Evolutionary conservation across 768 basidiomycete species (phyloP), one percentile per base, ranked within the genome.

Genomic region (Galerina sulciceps): DNA sequence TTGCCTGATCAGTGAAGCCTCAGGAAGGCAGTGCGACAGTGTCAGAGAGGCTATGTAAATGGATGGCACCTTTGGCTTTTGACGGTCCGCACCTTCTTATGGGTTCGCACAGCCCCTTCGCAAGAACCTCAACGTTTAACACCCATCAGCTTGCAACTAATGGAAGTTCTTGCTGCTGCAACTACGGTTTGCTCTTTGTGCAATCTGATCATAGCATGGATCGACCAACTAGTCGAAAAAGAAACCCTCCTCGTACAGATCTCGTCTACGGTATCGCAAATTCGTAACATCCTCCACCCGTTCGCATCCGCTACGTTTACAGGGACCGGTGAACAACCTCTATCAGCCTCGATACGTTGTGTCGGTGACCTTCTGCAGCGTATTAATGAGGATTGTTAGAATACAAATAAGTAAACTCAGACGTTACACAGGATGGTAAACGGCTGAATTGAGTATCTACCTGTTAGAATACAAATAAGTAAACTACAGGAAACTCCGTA

Each of bases 161-260:
- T 58, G 57, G 57, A 51, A n/a, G 49, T 58, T 10, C 34, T 58
- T 18, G 18, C 57, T 22, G 40, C 43, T 34, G 57, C 57, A 13
- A 37, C 50, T 13, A 58, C 57, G 0, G 57, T 58, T 43, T 51
- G 38, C 26, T 18, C 57, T 8, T 13, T 58, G 14, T 58, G 57
- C 41, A 50, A 40, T 26, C 40, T 17, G 18, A 51, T 58, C 34
- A 31, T 14, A n/a, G 35, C 36, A 23, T 58, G 57, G 57, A 44
- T 58, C 34, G 57, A 58, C 34, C 48, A 58, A 15, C 57, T 42
- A 4, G 40, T 11, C 1, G 34, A 44, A 44, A 51, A 35, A 14
- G 57, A 58, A 15, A 34, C 23, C 10, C 31, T 45, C 6, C 42
- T 58, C 40, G 14, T 18, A 10, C 38, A 58, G 20, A 51, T 58